Base-by-base conservation (phyloP, 768 basidiomycete genomes). In the Termitomyces sp. region DNA sequence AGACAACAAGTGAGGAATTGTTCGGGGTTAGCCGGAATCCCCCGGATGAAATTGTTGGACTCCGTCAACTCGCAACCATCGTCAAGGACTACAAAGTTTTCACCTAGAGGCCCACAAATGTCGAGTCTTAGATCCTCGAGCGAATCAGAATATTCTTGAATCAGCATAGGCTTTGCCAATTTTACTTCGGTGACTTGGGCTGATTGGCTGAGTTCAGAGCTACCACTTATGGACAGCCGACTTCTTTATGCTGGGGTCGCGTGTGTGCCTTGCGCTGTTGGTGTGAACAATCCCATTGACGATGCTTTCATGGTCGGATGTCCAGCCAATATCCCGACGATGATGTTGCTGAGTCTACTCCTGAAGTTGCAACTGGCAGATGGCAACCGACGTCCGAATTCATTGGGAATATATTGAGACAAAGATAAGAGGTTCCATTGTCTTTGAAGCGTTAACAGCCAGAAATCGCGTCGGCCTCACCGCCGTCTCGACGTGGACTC, bases 1-100 rank as follows among this genome's bases (percentile, higher is more conserved):
- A 62, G 56, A 60, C 60, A 59, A 62, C 64, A 68, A 70, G 65
- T 60, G 63, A 63, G 71, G 71, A 64, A 64, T 52, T 62, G 67
- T 66, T 72, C 71, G 70, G 71, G 32, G 67, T 61, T 55, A 52
- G 26, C 60, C 71, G 70, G 72, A 64, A 66, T 60, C 40, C 61
- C 47, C 70, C 70, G 69, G 67, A 63, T 49, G 65, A 61, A 47
- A 47, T 54, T 54, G 46, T 59, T 59, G 55, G 51, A 58, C n/a
- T 7, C 26, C 28, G 10, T 28, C 35, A 53, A 18, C 51, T 13
- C 51, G 28, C 38, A 40, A 18, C 38, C 38, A 5, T 26, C 18
- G 1, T 4, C 18, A 40, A 18, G 16, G 5, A 53, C 35, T 14
- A 6, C 8, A 28, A 33, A 30, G n/a, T 33, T 16, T 28, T 7